Evolutionary conservation across 257 asterid species (phyloP).

Genomic region (Nicotiana undulata): DNA sequence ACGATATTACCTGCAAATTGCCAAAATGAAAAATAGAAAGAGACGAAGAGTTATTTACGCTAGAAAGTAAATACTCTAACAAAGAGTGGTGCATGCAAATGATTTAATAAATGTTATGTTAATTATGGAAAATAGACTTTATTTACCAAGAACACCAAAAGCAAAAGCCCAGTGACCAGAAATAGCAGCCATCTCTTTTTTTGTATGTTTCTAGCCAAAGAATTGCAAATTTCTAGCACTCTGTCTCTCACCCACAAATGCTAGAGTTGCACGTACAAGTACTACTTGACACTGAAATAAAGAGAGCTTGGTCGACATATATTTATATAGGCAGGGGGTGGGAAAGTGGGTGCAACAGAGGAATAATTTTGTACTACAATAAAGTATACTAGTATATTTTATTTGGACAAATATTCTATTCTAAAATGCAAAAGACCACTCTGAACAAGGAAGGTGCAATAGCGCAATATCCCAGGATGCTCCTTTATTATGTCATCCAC

Average conservation of each 20-base stretch:
- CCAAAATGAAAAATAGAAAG: background rate
- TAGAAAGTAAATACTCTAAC: background rate
- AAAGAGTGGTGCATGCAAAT: background rate
- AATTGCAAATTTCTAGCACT: background rate
- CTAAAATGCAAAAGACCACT: background rate
- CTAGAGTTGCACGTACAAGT: background rate
- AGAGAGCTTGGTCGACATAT: background rate
- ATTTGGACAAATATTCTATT: background rate
- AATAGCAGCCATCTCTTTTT: background rate
- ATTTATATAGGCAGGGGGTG: background rate
- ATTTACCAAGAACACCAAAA: constrained; percentile 49
- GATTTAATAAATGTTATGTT: background rate
- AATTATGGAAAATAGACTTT: background rate
- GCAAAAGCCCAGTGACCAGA: constrained; percentile 27
- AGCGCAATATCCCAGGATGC: background rate
- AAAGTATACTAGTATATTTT: background rate
- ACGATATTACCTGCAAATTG: constrained; percentile 44
- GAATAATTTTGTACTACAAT: background rate
- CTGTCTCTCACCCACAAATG: background rate
- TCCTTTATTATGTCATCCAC: constrained; percentile 16
- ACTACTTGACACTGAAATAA: background rate
- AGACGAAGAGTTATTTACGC: background rate
- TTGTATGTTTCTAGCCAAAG: background rate
- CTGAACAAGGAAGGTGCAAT: background rate
- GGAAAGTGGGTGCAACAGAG: background rate